Base-by-base conservation (phyloP, 345 rosid species). In the Luvunga scandens region DNA sequence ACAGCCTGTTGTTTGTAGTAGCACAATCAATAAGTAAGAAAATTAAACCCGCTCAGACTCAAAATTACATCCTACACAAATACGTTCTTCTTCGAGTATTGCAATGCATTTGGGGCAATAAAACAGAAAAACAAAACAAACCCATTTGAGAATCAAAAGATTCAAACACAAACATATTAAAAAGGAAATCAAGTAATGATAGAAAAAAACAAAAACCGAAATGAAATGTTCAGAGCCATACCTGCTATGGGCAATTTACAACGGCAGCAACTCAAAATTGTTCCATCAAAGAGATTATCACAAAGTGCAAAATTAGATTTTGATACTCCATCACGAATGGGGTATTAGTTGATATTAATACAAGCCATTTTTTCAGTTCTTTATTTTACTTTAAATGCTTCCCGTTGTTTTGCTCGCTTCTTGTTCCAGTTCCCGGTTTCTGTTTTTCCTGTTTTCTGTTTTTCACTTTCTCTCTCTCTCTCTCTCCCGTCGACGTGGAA, bases 401-500 rank as follows among this genome's bases (percentile, higher is more conserved):
- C 24, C 27, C 19, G 21, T 48, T 48, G 50, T 63, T 13, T 55
- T 71, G 24, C 63, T 71, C 12, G 45, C 62, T 61, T n/a, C 38
- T 9, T 3, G 63, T 62, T 70, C 9, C 28, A n/a, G 61, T 48
- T 25, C 27, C 63, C 25, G 78, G 66, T 30, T 75, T 48, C 34
- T 34, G 36, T 39, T 28, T 19, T 71, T 28, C 30, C 24, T 18
- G 33, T 48, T 27, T 27, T 27, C 33, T 4, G 57, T 45, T 30
- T 31, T 61, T 6, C 8, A 45, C 50, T 39, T 9, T 27, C 10
- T 19, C n/a, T 7, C 39, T 36, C 39, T 36, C 42, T 34, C 21
- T 18, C 10, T 53, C 62, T 64, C 42, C 18, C 0, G 81, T 18
- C 71, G 81, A 78, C 84, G 84, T 75, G 84, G 76, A 69, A 69